These are phyloP conservation scores for Ophiostoma tasmaniense DNA, from an alignment of 2,329 filamentous ascomycete species.

Conservation along the genomic window DNA sequence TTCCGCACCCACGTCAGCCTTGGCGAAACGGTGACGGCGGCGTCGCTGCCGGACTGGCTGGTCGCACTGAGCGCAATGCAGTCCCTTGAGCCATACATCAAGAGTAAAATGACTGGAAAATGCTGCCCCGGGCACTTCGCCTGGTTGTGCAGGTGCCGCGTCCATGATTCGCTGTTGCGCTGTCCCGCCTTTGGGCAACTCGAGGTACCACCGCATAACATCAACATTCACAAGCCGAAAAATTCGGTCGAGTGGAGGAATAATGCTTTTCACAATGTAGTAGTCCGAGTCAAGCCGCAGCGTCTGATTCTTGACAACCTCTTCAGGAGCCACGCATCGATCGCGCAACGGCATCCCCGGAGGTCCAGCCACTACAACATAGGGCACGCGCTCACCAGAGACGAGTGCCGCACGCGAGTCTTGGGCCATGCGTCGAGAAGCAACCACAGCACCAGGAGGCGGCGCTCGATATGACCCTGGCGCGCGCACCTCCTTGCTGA, in stretches of 20 bases:
- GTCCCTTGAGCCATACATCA: constrained; percentile 85
- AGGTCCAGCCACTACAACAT: constrained; percentile 82
- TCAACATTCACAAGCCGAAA: constrained; percentile 90
- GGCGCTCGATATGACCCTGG: constrained; percentile 78
- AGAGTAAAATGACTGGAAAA: constrained; percentile 57
- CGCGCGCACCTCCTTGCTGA: constrained; percentile 70
- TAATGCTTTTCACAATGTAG: constrained; percentile 92
- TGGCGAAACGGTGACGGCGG: neutral
- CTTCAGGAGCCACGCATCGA: constrained; percentile 81
- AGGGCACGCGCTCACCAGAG: constrained; percentile 90
- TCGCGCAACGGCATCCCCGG: constrained; percentile 81
- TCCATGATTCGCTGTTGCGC: constrained; percentile 35
- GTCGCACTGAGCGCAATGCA: constrained; percentile 69
- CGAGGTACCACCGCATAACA: constrained; percentile 84
- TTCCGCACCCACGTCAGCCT: neutral
- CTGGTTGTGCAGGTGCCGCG: constrained; percentile 35
- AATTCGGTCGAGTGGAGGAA: constrained; percentile 89
- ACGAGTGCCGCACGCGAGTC: constrained; percentile 85
- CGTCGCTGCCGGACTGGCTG: constrained; percentile 36
- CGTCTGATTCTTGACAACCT: constrained; percentile 60
- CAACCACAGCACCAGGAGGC: constrained; percentile 82
- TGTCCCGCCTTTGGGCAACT: constrained; percentile 78
- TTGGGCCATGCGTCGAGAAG: constrained; percentile 73
- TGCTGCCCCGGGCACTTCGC: constrained; percentile 16
- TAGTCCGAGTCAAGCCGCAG: constrained; percentile 86